Evolutionary conservation across 2,329 filamentous ascomycete species (phyloP).

Genomic region (Colletotrichum shisoi): DNA sequence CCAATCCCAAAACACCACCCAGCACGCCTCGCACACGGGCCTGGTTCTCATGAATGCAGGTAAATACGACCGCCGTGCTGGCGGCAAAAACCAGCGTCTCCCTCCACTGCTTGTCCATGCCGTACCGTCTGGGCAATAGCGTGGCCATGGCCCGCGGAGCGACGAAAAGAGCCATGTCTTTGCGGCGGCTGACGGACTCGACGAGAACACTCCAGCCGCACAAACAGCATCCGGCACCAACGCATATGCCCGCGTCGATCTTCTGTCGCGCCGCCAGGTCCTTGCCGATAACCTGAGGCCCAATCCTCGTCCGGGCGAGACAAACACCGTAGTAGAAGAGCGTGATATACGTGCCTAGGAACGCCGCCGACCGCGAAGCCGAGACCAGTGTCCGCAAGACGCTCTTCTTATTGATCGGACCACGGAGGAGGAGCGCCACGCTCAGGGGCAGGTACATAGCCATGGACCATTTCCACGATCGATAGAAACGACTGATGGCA

Average conservation of each 20-base stretch:
- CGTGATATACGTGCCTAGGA: constrained; percentile 78
- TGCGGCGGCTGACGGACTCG: constrained; percentile 70
- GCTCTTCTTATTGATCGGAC: constrained; percentile 56
- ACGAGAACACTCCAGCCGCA: constrained; percentile 85
- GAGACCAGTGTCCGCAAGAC: constrained; percentile 62
- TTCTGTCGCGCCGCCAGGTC: constrained; percentile 57
- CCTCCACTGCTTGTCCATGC: constrained; percentile 67
- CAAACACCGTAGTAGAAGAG: constrained; percentile 89
- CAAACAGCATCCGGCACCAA: constrained; percentile 73
- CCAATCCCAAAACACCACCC: constrained; percentile 65
- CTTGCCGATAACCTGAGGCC: constrained; percentile 70
- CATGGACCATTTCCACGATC: constrained; percentile 77
- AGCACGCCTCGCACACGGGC: constrained; percentile 72
- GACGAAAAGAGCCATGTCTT: constrained; percentile 82
- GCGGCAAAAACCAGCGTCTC: constrained; percentile 72
- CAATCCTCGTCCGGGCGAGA: constrained; percentile 75
- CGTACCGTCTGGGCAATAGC: constrained; percentile 75
- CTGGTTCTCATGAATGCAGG: constrained; percentile 69
- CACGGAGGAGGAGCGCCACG: constrained; percentile 66
- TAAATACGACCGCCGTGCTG: constrained; percentile 75
- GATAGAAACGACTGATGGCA: constrained; percentile 70
- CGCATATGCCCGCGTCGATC: constrained; percentile 71
- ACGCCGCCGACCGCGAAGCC: constrained; percentile 75
- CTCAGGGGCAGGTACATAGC: constrained; percentile 80
- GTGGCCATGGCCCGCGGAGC: constrained; percentile 79